Conservation (phyloP, 495 filamentous ascomycete genomes). For the Talaromyces wortmannii region DNA sequence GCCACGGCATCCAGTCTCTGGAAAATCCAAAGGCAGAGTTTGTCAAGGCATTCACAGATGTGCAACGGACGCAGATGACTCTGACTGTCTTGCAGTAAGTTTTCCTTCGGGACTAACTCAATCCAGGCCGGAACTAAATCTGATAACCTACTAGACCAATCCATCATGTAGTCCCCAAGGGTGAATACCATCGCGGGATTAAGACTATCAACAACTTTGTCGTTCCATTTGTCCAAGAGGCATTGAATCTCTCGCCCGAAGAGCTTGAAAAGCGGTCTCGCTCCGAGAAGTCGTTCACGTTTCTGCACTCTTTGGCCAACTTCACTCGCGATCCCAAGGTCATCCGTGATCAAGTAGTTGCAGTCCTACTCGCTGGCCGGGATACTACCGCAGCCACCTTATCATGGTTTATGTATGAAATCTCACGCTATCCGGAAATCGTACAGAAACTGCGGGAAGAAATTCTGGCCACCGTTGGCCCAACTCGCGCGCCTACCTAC, state of each 20-base stretch:
- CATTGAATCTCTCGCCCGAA: conserved; percentile 35
- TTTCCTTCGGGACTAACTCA: neutral
- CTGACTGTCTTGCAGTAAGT: conserved; percentile 32
- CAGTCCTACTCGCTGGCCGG: conserved; percentile 70
- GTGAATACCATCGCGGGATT: conserved; percentile 33
- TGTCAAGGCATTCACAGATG: conserved; percentile 65
- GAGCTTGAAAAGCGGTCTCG: conserved; percentile 42
- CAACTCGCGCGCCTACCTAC: conserved; percentile 46
- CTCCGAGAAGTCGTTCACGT: conserved; percentile 56
- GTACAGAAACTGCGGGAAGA: conserved; percentile 64
- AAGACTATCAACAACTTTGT: conserved; percentile 42
- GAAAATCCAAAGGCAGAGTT: conserved; percentile 45
- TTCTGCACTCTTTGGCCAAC: conserved; percentile 68
- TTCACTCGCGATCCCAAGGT: conserved; percentile 67
- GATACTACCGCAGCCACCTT: conserved; percentile 74
- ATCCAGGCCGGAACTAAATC: neutral
- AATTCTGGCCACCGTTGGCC: conserved; percentile 59
- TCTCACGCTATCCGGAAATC: conserved; percentile 58
- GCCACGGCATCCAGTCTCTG: conserved; percentile 63
- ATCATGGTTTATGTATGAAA: conserved; percentile 69
- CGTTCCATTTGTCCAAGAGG: conserved; percentile 42
- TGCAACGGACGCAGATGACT: conserved; percentile 46
- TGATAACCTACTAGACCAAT: conserved; percentile 24
- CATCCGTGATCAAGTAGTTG: conserved; percentile 71
- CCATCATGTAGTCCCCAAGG: conserved; percentile 29